A percentile compares a stretch with the other conserved stretches of the same genome.
These are phyloP conservation scores for Boletus vinaceobasis DNA, from an alignment of 768 basidiomycete genomes.

Conservation along the genomic window DNA sequence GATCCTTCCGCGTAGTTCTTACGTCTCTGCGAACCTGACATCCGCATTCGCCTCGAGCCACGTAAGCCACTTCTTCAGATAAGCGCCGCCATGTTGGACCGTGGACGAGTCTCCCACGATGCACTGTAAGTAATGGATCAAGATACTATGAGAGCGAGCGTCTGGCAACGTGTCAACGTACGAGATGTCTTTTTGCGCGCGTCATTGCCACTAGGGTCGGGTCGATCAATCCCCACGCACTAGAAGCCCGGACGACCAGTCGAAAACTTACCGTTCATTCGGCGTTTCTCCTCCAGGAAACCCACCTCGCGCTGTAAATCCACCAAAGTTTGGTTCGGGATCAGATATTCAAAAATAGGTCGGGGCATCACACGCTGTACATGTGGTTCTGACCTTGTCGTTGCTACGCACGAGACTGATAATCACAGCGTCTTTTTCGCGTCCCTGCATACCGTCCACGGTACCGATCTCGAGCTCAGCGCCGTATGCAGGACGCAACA, in stretches of 20 bases:
- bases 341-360: neutral
- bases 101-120: conserved; percentile 94
- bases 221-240: neutral
- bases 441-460: conserved; percentile 96
- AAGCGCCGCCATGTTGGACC: conserved; percentile 77
- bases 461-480: conserved; percentile 82
- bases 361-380: no score
- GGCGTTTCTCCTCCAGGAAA: conserved; percentile 87
- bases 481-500: conserved; percentile 70
- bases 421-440: conserved; percentile 92
- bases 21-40: conserved; percentile 74
- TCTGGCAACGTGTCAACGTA: conserved; percentile 33
- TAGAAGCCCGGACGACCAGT: neutral
- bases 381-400: conserved; percentile 56
- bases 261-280: conserved; percentile 72
- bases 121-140: conserved; percentile 49
- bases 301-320: conserved; percentile 78
- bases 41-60: conserved; percentile 93
- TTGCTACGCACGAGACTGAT: conserved; percentile 94
- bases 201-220: conserved; percentile 77
- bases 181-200: conserved; percentile 81
- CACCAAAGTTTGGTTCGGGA: neutral
- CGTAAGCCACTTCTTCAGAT: conserved; percentile 83
- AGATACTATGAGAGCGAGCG: neutral
- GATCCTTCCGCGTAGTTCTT: neutral